Evolutionary conservation across 257 asterid genomes (phyloP).

Genomic region (Capsicum chinense): DNA sequence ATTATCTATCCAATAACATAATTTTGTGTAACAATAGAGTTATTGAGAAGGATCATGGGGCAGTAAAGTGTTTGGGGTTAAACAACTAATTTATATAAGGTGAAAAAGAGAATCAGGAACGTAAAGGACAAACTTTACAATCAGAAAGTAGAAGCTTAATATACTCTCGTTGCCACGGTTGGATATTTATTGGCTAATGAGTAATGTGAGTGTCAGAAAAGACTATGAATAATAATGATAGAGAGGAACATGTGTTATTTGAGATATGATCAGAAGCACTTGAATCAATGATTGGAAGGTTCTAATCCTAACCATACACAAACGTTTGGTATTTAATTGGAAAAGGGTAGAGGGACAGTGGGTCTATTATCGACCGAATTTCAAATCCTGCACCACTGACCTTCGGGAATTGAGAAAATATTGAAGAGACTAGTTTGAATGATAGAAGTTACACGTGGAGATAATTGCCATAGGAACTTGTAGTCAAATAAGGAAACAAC

Average conservation of each 20-base stretch:
- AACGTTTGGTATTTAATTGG: not conserved
- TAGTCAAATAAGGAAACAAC: not conserved
- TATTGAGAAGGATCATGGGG: conserved; percentile 1
- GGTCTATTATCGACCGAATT: not conserved
- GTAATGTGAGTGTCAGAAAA: not conserved
- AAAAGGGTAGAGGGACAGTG: not conserved
- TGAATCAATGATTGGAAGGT: not conserved
- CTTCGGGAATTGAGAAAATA: not conserved
- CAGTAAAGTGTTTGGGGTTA: conserved; percentile 11
- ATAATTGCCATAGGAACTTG: not conserved
- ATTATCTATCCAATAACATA: not conserved
- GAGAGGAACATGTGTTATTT: not conserved
- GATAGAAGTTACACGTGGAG: not conserved
- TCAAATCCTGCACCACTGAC: not conserved
- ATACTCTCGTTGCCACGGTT: not conserved
- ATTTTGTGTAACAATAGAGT: not conserved
- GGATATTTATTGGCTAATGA: not conserved
- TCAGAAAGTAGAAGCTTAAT: not conserved
- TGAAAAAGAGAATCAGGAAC: not conserved
- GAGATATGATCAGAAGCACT: not conserved
- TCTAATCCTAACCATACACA: not conserved
- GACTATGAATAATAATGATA: not conserved
- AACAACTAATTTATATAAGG: not conserved
- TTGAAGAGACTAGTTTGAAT: not conserved
- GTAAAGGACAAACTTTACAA: not conserved